These are phyloP conservation scores for Mycena kentingensis DNA, from an alignment of 768 basidiomycete species.

Conservation along the genomic window DNA sequence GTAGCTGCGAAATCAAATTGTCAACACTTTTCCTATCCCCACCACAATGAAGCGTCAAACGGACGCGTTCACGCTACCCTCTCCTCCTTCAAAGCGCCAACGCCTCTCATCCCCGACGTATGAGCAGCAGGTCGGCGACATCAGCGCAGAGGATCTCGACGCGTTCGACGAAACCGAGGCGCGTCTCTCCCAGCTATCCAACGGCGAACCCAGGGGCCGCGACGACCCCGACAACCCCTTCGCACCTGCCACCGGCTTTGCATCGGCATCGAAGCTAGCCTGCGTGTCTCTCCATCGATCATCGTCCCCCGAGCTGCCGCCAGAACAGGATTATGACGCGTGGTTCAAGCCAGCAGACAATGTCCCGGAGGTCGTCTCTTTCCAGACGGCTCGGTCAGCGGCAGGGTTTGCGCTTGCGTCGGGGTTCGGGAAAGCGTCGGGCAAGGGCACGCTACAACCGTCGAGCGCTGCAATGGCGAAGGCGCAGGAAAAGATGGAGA, in stretches of 20 bases:
- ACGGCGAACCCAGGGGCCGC: slow-evolving; percentile 19
- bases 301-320: slow-evolving; percentile 41
- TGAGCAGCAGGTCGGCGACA: slow-evolving; percentile 51
- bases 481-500: slow-evolving; percentile 53
- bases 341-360: slow-evolving; percentile 50
- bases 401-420: slow-evolving; percentile 21
- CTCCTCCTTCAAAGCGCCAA: slow-evolving; percentile 58
- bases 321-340: slow-evolving; percentile 44
- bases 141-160: slow-evolving; percentile 57
- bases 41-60: slow-evolving; percentile 8
- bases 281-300: slow-evolving; percentile 28
- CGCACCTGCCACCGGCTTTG: slow-evolving; percentile 27
- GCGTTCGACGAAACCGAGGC: slow-evolving; percentile 57
- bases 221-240: slow-evolving; percentile 51
- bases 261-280: slow-evolving; percentile 28
- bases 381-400: slow-evolving; percentile 34
- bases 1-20: too few species aligned
- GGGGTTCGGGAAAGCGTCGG: slow-evolving; percentile 35
- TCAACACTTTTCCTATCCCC: background rate
- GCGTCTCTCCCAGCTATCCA: slow-evolving; percentile 40
- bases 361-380: slow-evolving; percentile 31
- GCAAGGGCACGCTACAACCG: slow-evolving; percentile 47
- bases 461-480: slow-evolving; percentile 56
- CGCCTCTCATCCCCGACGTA: slow-evolving; percentile 69
- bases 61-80: slow-evolving; percentile 39